Evolutionary conservation across 352 stramenopile genomes (phyloP), one percentile per base, ranked within the genome.

Genomic region (Phytopythium boreale): DNA sequence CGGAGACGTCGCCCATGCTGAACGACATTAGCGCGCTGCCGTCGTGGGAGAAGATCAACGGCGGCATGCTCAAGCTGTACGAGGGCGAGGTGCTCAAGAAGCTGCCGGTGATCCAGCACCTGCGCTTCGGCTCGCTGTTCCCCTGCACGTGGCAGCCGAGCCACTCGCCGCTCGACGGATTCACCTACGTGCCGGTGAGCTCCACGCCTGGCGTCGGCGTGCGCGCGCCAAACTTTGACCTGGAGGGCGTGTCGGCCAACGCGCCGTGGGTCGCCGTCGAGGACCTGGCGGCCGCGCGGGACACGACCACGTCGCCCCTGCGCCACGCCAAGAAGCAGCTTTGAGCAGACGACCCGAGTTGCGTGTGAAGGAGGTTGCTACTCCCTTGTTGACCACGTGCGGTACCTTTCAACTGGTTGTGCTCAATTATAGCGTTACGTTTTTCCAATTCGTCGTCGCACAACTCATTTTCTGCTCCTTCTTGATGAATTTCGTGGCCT

Each of bases 71-170:
- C 58, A 96, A 95, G 75, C 64, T 96, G 53, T 98, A 96, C 69
- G 87, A 95, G 59, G 96, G 96, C 57, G 98, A 99, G 82, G 97
- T 99, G 51, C 79, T 99, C 37, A 96, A 97, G 67, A 99, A 99
- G 70, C 80, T 98, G 51, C 95, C 96, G 20, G 97, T 99, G 20
- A 98, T 99, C 55, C 97, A 99, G 80, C 97, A 99, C 72, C 89
- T 99, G 65, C 80, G 98, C 37, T 99, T 99, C 74, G 97, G 97
- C 41, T 91, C 88, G 47, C 74, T 98, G 24, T 95, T 99, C 24
- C 86, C 83, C 36, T 94, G 84, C 71, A 91, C 84, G 59, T 94
- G 84, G 87, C 80, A 66, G 37, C 82, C 85, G 17, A 91, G 73
- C 36, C 82, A 92, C 50, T 63, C 71, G 34, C 65, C 65, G 2